phyloP scores from a whole-genome alignment of 345 rosid genomes.

The Trapa incisa region DNA sequence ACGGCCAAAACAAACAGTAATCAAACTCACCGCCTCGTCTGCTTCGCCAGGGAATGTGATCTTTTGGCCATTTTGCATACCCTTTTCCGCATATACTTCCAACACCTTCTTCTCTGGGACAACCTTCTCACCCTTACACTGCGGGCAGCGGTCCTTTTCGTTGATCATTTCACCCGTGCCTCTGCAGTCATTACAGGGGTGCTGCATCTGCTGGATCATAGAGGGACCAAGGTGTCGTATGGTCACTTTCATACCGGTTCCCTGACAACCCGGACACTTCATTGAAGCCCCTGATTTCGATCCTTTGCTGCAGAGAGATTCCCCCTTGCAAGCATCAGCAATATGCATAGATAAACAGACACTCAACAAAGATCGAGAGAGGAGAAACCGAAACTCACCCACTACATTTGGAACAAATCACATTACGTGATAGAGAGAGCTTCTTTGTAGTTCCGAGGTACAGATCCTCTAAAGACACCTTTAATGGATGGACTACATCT shows the following conservation, averaged over 20 bases:
- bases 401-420: slow-evolving; percentile 62
- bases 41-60: slow-evolving; percentile 88
- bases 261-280: slow-evolving; percentile 70
- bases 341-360: background rate
- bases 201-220: slow-evolving; percentile 96
- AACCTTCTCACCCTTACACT: slow-evolving; percentile 82
- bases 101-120: slow-evolving; percentile 71
- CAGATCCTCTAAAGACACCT: slow-evolving; percentile 70
- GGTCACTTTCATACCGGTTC: slow-evolving; percentile 83
- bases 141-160: slow-evolving; percentile 65
- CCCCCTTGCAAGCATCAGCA: background rate
- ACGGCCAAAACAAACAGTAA: background rate
- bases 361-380: background rate
- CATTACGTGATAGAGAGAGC: slow-evolving; percentile 71
- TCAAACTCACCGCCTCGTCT: slow-evolving; percentile 56
- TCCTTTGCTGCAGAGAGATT: slow-evolving; percentile 46
- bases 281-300: slow-evolving; percentile 78
- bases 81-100: slow-evolving; percentile 81
- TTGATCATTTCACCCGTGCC: slow-evolving; percentile 77
- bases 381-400: slow-evolving; percentile 36
- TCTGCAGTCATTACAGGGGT: slow-evolving; percentile 74
- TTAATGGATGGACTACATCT: slow-evolving; percentile 70
- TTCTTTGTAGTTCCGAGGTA: slow-evolving; percentile 72
- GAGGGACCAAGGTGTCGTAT: slow-evolving; percentile 80
- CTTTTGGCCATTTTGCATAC: slow-evolving; percentile 86